These are phyloP conservation scores for Lonicera japonica DNA, from an alignment of 129 eudicot genomes.

Conservation along the genomic window DNA sequence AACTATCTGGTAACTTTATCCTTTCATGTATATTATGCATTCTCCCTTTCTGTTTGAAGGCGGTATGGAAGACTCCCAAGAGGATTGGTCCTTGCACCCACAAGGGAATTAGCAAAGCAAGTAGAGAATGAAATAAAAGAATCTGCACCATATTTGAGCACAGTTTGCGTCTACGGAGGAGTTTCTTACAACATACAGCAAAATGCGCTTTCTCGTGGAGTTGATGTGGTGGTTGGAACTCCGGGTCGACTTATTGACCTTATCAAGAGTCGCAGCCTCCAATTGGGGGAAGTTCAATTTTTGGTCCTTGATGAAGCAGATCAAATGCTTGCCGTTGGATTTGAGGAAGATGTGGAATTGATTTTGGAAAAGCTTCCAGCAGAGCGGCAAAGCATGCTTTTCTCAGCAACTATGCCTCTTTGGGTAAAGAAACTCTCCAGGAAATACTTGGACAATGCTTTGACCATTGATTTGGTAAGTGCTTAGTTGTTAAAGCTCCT, in stretches of 20 bases:
- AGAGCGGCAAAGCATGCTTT: constrained; percentile 94
- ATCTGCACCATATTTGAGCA: constrained; percentile 87
- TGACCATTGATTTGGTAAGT: constrained; percentile 91
- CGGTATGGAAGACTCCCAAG: constrained; percentile 77
- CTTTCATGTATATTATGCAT: not conserved
- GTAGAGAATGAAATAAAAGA: constrained; percentile 90
- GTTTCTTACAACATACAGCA: constrained; percentile 72
- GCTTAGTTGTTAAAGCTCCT: not conserved
- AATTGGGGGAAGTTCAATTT: constrained; percentile 73
- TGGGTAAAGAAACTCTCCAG: constrained; percentile 93
- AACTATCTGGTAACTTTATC: not conserved
- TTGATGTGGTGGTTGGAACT: constrained; percentile 98
- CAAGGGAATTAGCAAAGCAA: constrained; percentile 92
- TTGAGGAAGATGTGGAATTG: constrained; percentile 89
- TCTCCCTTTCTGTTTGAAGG: constrained; percentile 28
- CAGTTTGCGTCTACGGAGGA: constrained; percentile 96
- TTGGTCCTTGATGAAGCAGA: constrained; percentile 99
- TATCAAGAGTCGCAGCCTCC: constrained; percentile 64
- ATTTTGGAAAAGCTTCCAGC: constrained; percentile 70
- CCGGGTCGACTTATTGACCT: constrained; percentile 97
- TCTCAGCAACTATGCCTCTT: constrained; percentile 94
- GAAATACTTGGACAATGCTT: constrained; percentile 66
- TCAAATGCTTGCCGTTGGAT: constrained; percentile 99
- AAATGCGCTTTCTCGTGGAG: constrained; percentile 81
- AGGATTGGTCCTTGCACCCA: constrained; percentile 88